Evolutionary conservation across 306 rosid species (phyloP), one percentile per base, ranked within the genome.

Genomic region (Citrullus colocynthis): DNA sequence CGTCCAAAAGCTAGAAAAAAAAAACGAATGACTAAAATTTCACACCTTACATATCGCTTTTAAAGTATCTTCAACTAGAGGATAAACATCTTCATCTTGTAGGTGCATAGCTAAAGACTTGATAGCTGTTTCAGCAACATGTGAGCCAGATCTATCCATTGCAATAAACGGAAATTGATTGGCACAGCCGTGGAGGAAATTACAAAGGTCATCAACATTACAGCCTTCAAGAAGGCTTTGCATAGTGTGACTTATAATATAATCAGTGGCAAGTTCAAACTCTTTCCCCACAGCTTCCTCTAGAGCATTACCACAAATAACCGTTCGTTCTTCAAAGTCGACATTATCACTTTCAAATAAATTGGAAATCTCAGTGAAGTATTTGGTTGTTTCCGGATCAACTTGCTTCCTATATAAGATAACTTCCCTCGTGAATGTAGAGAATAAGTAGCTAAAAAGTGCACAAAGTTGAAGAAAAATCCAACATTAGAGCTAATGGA

Each of bases 81-180:
- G 76, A 81, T 76, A 82, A 45, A 9, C 81, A 0, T 89, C 90
- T 0, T 81, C 11, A 20, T 89, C 82, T 66, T 89, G 90, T 74
- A 90, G 91, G 85, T 90, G 97, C 81, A 62, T 39, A 18, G 90
- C 77, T 24, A 92, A 82, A 73, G 96, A 87, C 81, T 82, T 88
- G 42, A 95, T 80, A 56, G 96, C 90, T 13, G 93, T 78, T 86
- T 95, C 93, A 18, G 90, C 99, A 9, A 95, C 97, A 70, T 90
- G 97, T 80, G 97, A 95, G 64, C 99, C 99, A 13, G 97, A 88
- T 74, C 91, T 85, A 79, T 95, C 99, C 93, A 85, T 89, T 1
- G 97, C 91, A 85, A 95, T 90, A 55, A 16, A 82, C 16, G 90
- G 97, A 74, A 95, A 92, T 44, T 87, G 86, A 32, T 84, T 78